phyloP scores from a whole-genome alignment of 257 asterid genomes.

The Solanum ossicruentum region DNA sequence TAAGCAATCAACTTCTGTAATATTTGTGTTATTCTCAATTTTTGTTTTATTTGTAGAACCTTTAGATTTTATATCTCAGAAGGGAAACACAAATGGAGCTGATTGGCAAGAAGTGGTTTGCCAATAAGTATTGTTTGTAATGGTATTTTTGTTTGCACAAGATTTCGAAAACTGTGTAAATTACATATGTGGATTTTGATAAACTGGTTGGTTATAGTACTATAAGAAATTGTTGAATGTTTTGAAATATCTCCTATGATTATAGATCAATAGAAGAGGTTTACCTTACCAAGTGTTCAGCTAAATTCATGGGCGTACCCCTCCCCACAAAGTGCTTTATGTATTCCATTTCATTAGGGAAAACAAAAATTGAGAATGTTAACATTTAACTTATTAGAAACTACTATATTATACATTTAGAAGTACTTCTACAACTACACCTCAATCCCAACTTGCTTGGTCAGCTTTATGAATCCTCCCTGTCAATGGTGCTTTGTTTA shows the following conservation, averaged over 20 bases:
- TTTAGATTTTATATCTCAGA: constrained; percentile 56
- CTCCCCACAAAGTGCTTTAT: too few species aligned
- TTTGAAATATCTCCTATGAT: too few species aligned
- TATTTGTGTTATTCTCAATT: not conserved
- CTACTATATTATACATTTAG: not conserved
- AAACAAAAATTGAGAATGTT: not conserved
- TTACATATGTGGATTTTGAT: too few species aligned
- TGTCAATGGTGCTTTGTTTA: not conserved
- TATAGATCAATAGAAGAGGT: too few species aligned
- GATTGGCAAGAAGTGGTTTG: constrained; percentile 86
- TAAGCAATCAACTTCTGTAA: not conserved
- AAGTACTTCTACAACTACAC: not conserved
- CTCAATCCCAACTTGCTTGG: not conserved
- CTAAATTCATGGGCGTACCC: too few species aligned
- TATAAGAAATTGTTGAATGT: too few species aligned
- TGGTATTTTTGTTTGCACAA: not conserved
- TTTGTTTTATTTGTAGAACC: not conserved
- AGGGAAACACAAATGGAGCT: constrained; percentile 45
- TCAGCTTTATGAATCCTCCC: not conserved
- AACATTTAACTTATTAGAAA: not conserved
- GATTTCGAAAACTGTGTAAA: not conserved
- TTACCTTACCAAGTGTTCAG: too few species aligned
- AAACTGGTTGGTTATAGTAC: too few species aligned
- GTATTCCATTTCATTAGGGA: not conserved
- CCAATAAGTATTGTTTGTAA: constrained; percentile 38